phyloP scores from a whole-genome alignment of 23 red algal species.

The Agarophyton chilense region DNA sequence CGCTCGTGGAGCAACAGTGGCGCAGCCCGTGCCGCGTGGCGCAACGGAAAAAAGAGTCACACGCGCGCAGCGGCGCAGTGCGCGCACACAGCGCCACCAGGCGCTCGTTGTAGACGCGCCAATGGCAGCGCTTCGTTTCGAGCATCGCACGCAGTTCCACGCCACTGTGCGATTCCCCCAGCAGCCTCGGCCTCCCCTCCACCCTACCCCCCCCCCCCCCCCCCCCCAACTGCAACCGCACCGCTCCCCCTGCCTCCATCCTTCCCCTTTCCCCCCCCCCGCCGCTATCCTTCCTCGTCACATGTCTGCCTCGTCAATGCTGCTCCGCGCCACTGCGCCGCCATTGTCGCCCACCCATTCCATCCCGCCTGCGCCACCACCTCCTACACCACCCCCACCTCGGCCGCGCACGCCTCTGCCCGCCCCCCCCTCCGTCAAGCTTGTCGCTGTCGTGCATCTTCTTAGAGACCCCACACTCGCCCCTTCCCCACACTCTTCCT shows the following conservation, averaged over 20 bases:
- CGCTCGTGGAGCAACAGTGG: too few species aligned
- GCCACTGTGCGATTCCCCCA: background rate
- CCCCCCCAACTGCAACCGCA: background rate
- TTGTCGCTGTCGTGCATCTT: constrained; percentile 3
- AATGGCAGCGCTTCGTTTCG: background rate
- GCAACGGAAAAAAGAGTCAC: too few species aligned
- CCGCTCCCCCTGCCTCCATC: background rate
- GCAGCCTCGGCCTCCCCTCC: background rate
- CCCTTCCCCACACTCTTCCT: background rate
- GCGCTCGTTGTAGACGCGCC: too few species aligned
- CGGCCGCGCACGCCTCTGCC: background rate
- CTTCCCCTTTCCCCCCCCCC: too few species aligned
- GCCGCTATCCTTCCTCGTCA: too few species aligned
- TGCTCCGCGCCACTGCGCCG: constrained; percentile 19
- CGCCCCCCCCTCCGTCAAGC: background rate
- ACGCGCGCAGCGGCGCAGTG: too few species aligned
- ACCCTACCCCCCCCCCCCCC: background rate
- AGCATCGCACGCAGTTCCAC: background rate
- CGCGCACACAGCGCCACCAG: too few species aligned
- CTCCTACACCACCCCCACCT: constrained; percentile 6
- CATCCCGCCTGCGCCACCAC: background rate
- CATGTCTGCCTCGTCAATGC: constrained; percentile 4
- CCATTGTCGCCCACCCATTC: constrained; percentile 1
- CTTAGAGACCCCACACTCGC: background rate
- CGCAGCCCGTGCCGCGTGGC: too few species aligned